Evolutionary conservation across 1,284 basidiomycete genomes (phyloP).

Genomic region (Earliella scabrosa): DNA sequence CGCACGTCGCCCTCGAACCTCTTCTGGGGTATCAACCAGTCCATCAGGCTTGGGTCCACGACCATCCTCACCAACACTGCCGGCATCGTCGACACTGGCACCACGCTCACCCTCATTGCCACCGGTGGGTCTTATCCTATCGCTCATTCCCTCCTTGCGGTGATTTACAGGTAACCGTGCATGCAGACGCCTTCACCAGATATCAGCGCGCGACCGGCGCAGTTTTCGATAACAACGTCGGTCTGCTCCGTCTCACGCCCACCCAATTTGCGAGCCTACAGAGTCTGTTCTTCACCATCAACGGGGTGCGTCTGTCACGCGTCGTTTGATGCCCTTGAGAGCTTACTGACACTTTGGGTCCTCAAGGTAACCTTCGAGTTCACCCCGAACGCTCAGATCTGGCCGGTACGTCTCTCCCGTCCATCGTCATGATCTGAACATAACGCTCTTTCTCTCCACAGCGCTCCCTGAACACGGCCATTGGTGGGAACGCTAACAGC

Average conservation of each 20-base stretch:
- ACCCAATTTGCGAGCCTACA: slow-evolving; percentile 42
- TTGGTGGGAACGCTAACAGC: slow-evolving; percentile 42
- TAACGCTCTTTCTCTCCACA: not conserved
- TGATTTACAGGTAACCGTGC: too few relatives aligned
- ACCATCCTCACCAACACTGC: slow-evolving; percentile 51
- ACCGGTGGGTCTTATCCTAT: slow-evolving; percentile 29
- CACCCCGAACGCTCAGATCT: slow-evolving; percentile 54
- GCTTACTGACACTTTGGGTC: not conserved
- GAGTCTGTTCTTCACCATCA: slow-evolving; percentile 45
- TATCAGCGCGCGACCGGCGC: slow-evolving; percentile 45
- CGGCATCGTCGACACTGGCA: slow-evolving; percentile 69
- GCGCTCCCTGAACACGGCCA: slow-evolving; percentile 42
- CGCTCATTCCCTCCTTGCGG: too few relatives aligned
- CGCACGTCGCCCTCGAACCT: slow-evolving; percentile 47
- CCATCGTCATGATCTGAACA: not conserved
- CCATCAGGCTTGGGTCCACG: slow-evolving; percentile 54
- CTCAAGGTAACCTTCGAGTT: slow-evolving; percentile 41
- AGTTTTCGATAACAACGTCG: slow-evolving; percentile 39
- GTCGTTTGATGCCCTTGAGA: not conserved
- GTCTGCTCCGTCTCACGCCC: slow-evolving; percentile 43
- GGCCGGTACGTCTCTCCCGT: slow-evolving; percentile 41
- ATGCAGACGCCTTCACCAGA: slow-evolving; percentile 22
- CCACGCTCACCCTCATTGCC: slow-evolving; percentile 45
- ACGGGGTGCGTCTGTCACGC: slow-evolving; percentile 33
- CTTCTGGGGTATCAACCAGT: slow-evolving; percentile 70